Base-by-base conservation (phyloP, 2,329 filamentous ascomycete genomes). In the Onygenales sp. region DNA sequence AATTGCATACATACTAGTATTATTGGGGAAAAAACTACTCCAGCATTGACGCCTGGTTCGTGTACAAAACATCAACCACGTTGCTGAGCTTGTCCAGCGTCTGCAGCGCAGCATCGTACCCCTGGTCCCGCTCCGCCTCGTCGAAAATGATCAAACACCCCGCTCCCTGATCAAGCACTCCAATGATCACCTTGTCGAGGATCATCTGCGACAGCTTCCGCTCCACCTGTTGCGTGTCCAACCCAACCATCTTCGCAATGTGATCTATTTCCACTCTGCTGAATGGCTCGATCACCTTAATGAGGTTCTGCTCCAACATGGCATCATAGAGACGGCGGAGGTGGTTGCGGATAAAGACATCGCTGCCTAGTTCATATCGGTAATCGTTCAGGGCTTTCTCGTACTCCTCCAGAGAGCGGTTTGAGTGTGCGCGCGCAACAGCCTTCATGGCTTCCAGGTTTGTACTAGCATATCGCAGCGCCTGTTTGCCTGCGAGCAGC, bases 121-220 rank as follows among this genome's bases (percentile, higher is more conserved):
- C 86, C 74, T 92, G 85, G 69, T 98, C 93, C 60, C 91, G 82
- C 69, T 94, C 86, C 11, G 88, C 89, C 81, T 98, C 93, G 66
- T 98, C 93, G 66, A 86, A 98, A 63, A 98, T 89, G 71, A 96
- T 95, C 69, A 98, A 79, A 71, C 94, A 97, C 41, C 92, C 92
- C n/a, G 90, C 89, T 49, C 93, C 93, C 74, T 98, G 93, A 70
- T 98, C 93, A 62, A 98, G 76, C 53, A 98, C 93, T 55, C 94
- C 93, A 62, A 96, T 89, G 67, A 98, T 97, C 65, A 97, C 89
- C 79, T 96, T 96, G 77, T 98, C 93, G 55, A 98, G 80, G 66
- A 98, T 98, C 94, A 98, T 98, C 79, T 98, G 94, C 45, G 89
- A 94, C 59, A 98, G 80, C 80, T 98, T 98, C 64, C 91, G 84